Conservation (phyloP, 176 grass and related monocot genomes). For the Oryza australiensis region DNA sequence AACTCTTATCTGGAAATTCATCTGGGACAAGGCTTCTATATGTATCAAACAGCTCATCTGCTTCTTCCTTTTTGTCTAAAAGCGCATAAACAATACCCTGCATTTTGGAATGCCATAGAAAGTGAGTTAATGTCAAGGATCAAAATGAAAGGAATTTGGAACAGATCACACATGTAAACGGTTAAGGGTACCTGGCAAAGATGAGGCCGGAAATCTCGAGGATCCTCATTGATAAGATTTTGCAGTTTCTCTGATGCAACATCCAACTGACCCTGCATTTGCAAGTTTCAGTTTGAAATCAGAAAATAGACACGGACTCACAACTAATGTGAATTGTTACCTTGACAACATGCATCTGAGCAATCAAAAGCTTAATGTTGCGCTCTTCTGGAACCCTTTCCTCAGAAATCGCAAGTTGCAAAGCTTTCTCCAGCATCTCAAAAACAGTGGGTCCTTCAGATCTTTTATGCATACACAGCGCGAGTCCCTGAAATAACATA, state of each 20-base stretch:
- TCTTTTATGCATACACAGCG: constrained; percentile 78
- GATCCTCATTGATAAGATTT: constrained; percentile 78
- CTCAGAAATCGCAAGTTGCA: constrained; percentile 66
- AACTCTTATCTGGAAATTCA: constrained; percentile 84
- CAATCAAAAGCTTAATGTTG: constrained; percentile 88
- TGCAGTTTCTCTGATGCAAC: constrained; percentile 65
- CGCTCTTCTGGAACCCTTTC: constrained; percentile 70
- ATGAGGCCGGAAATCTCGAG: constrained; percentile 76
- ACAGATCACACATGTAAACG: neutral
- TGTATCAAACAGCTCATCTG: constrained; percentile 61
- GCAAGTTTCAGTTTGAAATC: constrained; percentile 10
- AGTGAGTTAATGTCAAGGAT: neutral
- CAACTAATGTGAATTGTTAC: constrained; percentile 30
- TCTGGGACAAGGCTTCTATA: constrained; percentile 85
- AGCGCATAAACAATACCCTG: constrained; percentile 85
- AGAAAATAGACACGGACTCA: neutral
- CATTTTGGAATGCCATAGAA: constrained; percentile 9
- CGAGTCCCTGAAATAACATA: constrained; percentile 60
- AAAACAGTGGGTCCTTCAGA: constrained; percentile 52
- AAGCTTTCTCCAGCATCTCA: constrained; percentile 86
- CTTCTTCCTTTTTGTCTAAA: constrained; percentile 72
- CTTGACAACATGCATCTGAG: constrained; percentile 84
- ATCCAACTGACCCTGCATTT: constrained; percentile 62
- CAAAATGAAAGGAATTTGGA: neutral
- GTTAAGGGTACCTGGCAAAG: constrained; percentile 72